These are phyloP conservation scores for Entophlyctis helioformis DNA, from an alignment of 192 early-diverging fungal species.

Conservation along the genomic window DNA sequence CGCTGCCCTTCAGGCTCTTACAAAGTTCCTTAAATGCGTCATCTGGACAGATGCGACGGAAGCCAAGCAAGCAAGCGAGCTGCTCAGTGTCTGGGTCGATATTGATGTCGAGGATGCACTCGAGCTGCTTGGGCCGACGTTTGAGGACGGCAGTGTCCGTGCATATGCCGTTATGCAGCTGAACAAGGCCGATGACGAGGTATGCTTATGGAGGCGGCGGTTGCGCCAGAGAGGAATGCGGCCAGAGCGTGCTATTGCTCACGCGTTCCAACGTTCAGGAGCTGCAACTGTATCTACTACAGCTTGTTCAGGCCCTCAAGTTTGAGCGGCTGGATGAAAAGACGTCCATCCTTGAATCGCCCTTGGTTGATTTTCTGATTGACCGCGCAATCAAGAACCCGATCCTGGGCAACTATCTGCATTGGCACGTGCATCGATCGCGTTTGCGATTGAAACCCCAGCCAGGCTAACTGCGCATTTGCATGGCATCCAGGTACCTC, in stretches of 20 bases:
- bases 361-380: conserved; percentile 78
- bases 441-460: not conserved
- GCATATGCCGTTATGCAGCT: conserved; percentile 82
- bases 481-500: conserved; percentile 52
- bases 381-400: conserved; percentile 74
- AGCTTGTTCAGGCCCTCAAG: conserved; percentile 95
- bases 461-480: conserved; percentile 3
- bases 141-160: conserved; percentile 72
- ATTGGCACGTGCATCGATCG: conserved; percentile 53
- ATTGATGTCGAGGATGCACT: conserved; percentile 93
- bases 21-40: conserved; percentile 96
- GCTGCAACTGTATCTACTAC: conserved; percentile 82
- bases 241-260: too few relatives aligned
- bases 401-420: conserved; percentile 83
- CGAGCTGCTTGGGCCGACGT: conserved; percentile 82
- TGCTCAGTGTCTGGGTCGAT: conserved; percentile 79
- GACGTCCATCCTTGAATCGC: conserved; percentile 20
- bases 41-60: conserved; percentile 89
- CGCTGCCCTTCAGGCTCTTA: conserved; percentile 55
- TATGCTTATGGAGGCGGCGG: too few relatives aligned
- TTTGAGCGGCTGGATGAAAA: conserved; percentile 67
- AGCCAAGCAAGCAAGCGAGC: conserved; percentile 78
- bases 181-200: conserved; percentile 81
- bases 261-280: too few relatives aligned
- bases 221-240: too few relatives aligned